Evolutionary conservation across 768 basidiomycete species (phyloP).

Genomic region (Mycena venus): DNA sequence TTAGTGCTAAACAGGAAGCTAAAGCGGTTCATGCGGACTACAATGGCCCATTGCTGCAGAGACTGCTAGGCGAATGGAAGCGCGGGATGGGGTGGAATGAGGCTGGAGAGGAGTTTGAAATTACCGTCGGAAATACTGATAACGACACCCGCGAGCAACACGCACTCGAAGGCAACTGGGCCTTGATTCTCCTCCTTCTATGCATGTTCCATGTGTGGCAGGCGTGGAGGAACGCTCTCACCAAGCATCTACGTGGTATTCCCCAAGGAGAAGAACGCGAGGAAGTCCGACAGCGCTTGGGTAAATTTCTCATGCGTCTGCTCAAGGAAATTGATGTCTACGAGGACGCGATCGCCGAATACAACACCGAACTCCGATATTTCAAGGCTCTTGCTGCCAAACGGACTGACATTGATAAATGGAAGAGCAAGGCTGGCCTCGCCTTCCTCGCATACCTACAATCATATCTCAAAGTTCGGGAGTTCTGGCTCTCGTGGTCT

Average conservation of each 20-base stretch:
- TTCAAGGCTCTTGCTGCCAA: not conserved
- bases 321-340: not conserved
- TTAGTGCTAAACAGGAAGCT: not conserved
- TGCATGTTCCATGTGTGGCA: conserved; percentile 5
- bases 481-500: no score
- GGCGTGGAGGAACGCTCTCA: not conserved
- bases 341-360: not conserved
- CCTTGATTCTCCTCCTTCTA: not conserved
- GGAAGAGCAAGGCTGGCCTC: no score
- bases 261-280: not conserved
- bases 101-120: not conserved
- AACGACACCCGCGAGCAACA: not conserved
- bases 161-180: not conserved
- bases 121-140: not conserved
- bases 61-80: not conserved
- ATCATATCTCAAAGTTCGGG: no score
- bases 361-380: not conserved
- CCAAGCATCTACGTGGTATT: not conserved
- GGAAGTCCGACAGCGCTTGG: not conserved
- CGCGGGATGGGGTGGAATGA: not conserved
- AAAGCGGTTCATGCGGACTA: conserved; percentile 13
- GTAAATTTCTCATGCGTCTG: not conserved
- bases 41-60: not conserved
- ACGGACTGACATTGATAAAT: no score
- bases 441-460: no score